Conservation (phyloP, 176 grass and related monocot species). For the Musa beccarii region DNA sequence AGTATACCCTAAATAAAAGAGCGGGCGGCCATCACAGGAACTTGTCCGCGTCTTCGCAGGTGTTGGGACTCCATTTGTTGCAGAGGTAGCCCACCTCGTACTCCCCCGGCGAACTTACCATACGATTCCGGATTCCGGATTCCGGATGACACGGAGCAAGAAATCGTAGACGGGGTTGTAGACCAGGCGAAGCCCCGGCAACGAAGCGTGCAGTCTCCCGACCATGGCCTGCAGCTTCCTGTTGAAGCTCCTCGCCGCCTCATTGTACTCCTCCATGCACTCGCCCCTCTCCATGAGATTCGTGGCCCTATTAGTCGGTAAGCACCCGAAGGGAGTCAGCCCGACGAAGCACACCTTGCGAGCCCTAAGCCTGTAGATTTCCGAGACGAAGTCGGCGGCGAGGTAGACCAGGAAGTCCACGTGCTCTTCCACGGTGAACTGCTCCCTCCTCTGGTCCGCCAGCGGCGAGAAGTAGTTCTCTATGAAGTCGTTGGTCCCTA, state of each 20-base stretch:
- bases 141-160: conserved; percentile 38
- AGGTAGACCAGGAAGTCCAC: conserved; percentile 46
- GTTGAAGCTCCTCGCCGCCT: conserved; percentile 62
- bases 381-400: conserved; percentile 44
- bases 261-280: conserved; percentile 65
- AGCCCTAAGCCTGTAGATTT: conserved; percentile 51
- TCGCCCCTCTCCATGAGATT: conserved; percentile 29
- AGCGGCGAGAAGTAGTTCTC: conserved; percentile 74
- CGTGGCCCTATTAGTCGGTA: conserved; percentile 59
- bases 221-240: conserved; percentile 54
- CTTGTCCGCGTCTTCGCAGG: too few relatives aligned
- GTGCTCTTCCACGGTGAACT: conserved; percentile 51
- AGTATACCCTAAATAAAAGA: too few relatives aligned
- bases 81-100: too few relatives aligned
- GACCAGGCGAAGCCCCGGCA: conserved; percentile 25
- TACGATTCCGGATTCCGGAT: conserved; percentile 43
- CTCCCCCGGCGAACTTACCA: conserved; percentile 24
- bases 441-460: conserved; percentile 32
- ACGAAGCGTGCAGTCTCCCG: neutral
- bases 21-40: too few relatives aligned
- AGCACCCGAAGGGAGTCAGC: conserved; percentile 64
- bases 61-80: too few relatives aligned
- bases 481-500: conserved; percentile 89
- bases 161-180: conserved; percentile 41
- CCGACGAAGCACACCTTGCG: conserved; percentile 58